Evolutionary conservation across 2,329 filamentous ascomycete genomes (phyloP).

Genomic region (Pyricularia pennisetigena): DNA sequence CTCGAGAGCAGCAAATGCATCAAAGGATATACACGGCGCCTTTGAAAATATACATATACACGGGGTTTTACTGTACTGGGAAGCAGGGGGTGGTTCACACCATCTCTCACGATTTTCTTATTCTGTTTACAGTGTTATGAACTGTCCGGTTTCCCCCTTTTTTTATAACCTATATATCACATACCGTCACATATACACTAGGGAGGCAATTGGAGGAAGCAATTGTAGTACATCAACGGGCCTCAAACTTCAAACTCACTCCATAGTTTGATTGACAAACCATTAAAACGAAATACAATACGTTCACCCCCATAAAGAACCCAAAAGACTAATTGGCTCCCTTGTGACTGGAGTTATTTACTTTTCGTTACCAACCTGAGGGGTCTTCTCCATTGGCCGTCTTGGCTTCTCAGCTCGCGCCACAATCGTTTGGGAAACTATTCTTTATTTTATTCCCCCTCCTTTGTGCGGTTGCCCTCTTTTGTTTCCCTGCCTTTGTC

Average conservation of each 20-base stretch:
- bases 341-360: not conserved
- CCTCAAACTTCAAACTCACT: not conserved
- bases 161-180: not conserved
- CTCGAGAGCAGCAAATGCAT: not conserved
- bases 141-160: not conserved
- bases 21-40: slow-evolving; percentile 4
- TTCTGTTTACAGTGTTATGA: not conserved
- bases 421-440: not conserved
- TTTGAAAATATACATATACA: slow-evolving; percentile 3
- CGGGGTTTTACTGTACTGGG: not conserved
- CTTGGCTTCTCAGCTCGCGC: not conserved
- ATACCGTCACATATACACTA: not conserved
- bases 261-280: not conserved
- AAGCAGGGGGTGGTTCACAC: not conserved
- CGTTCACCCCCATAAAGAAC: not conserved
- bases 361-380: not conserved
- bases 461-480: too few relatives aligned
- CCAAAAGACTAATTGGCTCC: not conserved
- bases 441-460: too few relatives aligned
- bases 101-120: not conserved
- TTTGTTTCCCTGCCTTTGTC: too few relatives aligned
- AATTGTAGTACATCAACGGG: not conserved
- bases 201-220: not conserved
- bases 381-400: not conserved
- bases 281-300: not conserved